These are phyloP conservation scores for Scytalidium sp. DNA, from an alignment of 2,329 filamentous ascomycete species.

Conservation along the genomic window DNA sequence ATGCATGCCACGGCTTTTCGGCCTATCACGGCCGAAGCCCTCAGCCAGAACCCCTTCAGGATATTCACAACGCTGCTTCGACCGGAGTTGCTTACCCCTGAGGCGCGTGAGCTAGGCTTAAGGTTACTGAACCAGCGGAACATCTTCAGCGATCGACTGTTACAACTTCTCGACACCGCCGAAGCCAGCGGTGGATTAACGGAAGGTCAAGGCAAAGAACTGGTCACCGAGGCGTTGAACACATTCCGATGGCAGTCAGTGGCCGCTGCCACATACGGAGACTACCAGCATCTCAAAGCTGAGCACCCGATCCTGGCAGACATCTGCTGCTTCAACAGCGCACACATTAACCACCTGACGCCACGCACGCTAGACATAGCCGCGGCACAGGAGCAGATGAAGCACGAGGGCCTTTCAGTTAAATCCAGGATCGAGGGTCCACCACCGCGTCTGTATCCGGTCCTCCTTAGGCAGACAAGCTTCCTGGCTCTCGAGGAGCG, in stretches of 20 bases:
- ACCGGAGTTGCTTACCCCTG: conserved; percentile 35
- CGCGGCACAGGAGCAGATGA: conserved; percentile 41
- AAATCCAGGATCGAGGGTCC: conserved; percentile 52
- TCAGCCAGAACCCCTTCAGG: conserved; percentile 42
- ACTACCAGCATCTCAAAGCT: conserved; percentile 38
- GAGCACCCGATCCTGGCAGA: conserved; percentile 48
- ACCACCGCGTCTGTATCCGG: conserved; percentile 38
- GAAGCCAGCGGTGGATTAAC: conserved; percentile 30
- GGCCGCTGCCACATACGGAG: conserved; percentile 35
- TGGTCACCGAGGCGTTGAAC: conserved; percentile 41
- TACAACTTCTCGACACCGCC: conserved; percentile 32
- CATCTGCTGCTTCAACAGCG: conserved; percentile 37
- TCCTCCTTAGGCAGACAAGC: conserved; percentile 51
- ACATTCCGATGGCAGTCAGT: conserved; percentile 46
- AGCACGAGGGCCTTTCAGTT: conserved; percentile 33
- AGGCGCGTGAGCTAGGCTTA: conserved; percentile 29
- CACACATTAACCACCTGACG: conserved; percentile 53
- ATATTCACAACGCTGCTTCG: conserved; percentile 40
- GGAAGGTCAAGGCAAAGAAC: conserved; percentile 27
- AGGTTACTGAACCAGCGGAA: conserved; percentile 32
- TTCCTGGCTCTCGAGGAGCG: conserved; percentile 48
- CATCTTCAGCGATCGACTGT: conserved; percentile 38
- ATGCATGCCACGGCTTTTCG: conserved; percentile 52
- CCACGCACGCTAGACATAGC: conserved; percentile 48
- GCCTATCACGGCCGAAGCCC: conserved; percentile 30